Evolutionary conservation across 2,329 filamentous ascomycete genomes (phyloP).

Genomic region (Cercospora janseana): DNA sequence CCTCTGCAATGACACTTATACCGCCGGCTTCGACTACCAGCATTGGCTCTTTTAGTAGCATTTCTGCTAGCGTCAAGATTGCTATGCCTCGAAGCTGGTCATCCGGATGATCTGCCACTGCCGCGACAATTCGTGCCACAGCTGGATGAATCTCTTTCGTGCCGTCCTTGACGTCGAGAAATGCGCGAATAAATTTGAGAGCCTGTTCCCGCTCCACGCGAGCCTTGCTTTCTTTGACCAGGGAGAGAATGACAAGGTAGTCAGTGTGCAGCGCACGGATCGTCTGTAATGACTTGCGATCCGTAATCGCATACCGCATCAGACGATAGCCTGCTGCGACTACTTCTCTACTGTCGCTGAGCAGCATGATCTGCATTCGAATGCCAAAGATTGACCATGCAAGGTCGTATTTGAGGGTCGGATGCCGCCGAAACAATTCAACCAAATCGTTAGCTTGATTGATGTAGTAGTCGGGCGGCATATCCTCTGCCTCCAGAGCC

Average conservation of each 20-base stretch:
- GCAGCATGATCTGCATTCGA: slow-evolving; percentile 89
- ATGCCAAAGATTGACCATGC: slow-evolving; percentile 94
- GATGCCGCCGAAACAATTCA: slow-evolving; percentile 92
- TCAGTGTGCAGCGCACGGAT: slow-evolving; percentile 88
- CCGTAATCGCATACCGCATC: slow-evolving; percentile 90
- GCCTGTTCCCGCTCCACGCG: slow-evolving; percentile 96
- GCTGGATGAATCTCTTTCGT: slow-evolving; percentile 82
- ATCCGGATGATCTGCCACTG: slow-evolving; percentile 81
- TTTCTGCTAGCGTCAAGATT: slow-evolving; percentile 87
- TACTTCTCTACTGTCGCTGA: slow-evolving; percentile 93
- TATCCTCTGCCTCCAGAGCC: slow-evolving; percentile 80
- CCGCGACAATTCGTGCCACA: slow-evolving; percentile 83
- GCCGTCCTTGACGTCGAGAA: slow-evolving; percentile 92
- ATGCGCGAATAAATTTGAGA: slow-evolving; percentile 91
- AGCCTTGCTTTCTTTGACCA: slow-evolving; percentile 95
- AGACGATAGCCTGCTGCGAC: slow-evolving; percentile 92
- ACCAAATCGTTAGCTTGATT: slow-evolving; percentile 87
- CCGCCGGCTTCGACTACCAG: slow-evolving; percentile 81
- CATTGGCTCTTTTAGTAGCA: slow-evolving; percentile 80
- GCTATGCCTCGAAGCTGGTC: slow-evolving; percentile 87
- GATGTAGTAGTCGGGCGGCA: slow-evolving; percentile 93
- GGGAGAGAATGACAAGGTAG: slow-evolving; percentile 82
- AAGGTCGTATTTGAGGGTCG: slow-evolving; percentile 91
- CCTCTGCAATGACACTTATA: slow-evolving; percentile 83
- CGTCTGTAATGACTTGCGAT: slow-evolving; percentile 81